Evolutionary conservation across 208 protist species (phyloP).

Genomic region (Naegleria lovaniensis): DNA sequence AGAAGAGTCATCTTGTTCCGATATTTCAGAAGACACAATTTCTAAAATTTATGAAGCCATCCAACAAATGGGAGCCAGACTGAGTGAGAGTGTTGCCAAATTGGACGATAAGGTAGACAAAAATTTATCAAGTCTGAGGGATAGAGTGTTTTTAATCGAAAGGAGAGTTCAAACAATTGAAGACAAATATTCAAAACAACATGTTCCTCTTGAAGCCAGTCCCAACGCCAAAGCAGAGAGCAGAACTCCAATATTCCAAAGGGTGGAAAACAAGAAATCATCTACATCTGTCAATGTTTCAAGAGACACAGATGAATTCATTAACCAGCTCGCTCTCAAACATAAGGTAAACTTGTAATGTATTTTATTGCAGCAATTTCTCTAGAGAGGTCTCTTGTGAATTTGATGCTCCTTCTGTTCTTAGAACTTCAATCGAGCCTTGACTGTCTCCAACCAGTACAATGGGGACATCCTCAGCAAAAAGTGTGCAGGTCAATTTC

Average conservation of each 20-base stretch:
- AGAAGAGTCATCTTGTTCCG: background rate
- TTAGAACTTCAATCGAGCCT: constrained; percentile 73
- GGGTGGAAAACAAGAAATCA: background rate
- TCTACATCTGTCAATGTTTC: too few species aligned
- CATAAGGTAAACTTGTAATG: background rate
- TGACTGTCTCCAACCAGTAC: constrained; percentile 75
- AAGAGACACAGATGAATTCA: background rate
- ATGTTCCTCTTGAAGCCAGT: background rate
- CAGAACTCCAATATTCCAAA: background rate
- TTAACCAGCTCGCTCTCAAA: background rate
- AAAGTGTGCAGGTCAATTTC: constrained; percentile 65
- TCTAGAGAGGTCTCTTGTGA: background rate
- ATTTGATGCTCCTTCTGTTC: constrained; percentile 30
- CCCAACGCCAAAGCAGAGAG: background rate
- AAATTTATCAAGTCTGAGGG: background rate
- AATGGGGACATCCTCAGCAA: constrained; percentile 70
- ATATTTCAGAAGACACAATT: background rate
- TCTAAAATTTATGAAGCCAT: background rate
- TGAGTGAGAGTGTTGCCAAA: background rate
- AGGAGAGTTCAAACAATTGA: background rate
- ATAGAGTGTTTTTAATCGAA: background rate
- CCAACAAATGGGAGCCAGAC: background rate
- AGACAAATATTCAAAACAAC: background rate
- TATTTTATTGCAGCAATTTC: background rate
- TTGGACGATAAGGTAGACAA: background rate